Percentiles rank a stretch among this genome's conserved stretches.
Evolutionary conservation across 2,329 filamentous ascomycete genomes (phyloP).

Genomic region (Metarhizium anisopliae): DNA sequence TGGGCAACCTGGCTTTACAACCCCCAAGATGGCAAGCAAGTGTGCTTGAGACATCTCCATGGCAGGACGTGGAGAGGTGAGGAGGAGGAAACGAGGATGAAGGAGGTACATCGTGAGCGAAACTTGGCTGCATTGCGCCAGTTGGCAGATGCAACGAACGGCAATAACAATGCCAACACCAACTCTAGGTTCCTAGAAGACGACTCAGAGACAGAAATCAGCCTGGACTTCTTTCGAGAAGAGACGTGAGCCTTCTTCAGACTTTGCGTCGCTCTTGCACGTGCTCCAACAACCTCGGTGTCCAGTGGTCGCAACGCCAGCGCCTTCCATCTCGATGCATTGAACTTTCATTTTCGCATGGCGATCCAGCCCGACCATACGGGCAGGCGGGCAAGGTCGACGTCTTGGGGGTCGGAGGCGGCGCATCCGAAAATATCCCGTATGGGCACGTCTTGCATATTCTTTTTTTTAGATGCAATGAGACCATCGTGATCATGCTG

Average conservation of each 20-base stretch:
- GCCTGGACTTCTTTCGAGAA: background rate
- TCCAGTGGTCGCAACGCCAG: no score
- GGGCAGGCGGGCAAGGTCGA: no score
- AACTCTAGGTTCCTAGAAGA: background rate
- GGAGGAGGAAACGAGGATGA: conserved; percentile 7
- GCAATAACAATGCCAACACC: background rate
- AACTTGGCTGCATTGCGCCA: background rate
- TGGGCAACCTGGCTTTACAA: conserved; percentile 51
- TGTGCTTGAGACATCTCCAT: conserved; percentile 41
- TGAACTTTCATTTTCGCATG: no score
- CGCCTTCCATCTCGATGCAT: no score
- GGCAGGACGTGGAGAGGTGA: conserved; percentile 40
- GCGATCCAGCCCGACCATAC: no score
- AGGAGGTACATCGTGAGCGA: background rate
- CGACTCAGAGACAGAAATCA: background rate
- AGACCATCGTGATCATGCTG: no score
- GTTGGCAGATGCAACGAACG: background rate
- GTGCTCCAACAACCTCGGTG: no score
- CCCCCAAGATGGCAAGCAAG: conserved; percentile 32
- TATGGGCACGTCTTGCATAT: no score
- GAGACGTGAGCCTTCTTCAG: background rate
- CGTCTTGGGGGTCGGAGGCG: no score
- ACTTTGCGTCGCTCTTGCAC: no score
- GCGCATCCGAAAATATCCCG: no score
- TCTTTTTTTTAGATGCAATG: no score